A percentile compares a stretch with the other conserved stretches of the same genome.
Evolutionary conservation across 345 rosid species (phyloP).

Genomic region (Conringia planisiliqua): DNA sequence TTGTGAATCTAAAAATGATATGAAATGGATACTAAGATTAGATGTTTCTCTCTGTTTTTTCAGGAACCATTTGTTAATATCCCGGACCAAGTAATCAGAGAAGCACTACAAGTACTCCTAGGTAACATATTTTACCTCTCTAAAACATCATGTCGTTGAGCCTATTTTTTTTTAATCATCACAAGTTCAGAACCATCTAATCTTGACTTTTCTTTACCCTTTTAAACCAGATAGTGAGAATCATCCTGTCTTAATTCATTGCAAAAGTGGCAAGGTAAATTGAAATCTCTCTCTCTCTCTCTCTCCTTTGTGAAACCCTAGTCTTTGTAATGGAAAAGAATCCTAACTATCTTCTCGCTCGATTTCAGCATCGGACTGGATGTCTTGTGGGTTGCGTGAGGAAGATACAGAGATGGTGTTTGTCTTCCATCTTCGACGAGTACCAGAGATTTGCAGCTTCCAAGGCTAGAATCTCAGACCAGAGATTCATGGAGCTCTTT

Average conservation of each 20-base stretch:
- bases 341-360: not conserved
- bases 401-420: constrained; percentile 76
- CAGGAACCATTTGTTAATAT: constrained; percentile 81
- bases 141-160: not conserved
- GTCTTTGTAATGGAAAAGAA: not conserved
- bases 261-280: constrained; percentile 82
- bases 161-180: not conserved
- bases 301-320: not conserved
- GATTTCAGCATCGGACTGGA: constrained; percentile 70
- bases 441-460: constrained; percentile 71
- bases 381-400: constrained; percentile 74
- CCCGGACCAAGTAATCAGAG: constrained; percentile 59
- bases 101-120: constrained; percentile 62
- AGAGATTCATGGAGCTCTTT: constrained; percentile 68
- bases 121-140: constrained; percentile 38
- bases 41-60: constrained; percentile 10
- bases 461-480: constrained; percentile 64
- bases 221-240: constrained; percentile 49
- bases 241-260: constrained; percentile 71
- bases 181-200: not conserved
- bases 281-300: no score
- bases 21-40: not conserved
- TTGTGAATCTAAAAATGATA: not conserved
- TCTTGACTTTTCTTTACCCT: not conserved
- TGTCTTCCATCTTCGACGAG: constrained; percentile 69